Base-by-base conservation (phyloP, 257 asterid genomes). In the Buddleja alternifolia region DNA sequence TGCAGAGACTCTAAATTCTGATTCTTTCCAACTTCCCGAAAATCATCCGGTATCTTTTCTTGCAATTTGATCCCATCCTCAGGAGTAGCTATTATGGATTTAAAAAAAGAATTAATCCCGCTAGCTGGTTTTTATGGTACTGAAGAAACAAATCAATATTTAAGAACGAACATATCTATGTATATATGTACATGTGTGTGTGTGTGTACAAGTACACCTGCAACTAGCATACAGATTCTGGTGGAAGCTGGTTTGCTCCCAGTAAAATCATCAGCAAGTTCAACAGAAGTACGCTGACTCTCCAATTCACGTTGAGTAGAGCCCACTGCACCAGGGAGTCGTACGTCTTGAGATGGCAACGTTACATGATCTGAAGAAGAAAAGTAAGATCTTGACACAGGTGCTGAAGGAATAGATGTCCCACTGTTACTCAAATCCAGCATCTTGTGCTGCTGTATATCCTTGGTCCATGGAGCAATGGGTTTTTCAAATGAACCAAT, bases 1-100 rank as follows among this genome's bases (percentile, higher is more conserved):
- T 66, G 84, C 3, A 63, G 66, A 74, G 76, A 69, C 67, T 75
- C 86, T 44, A 48, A 29, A 23, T 23, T 79, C 39, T 73, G 77
- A 68, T 80, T 81, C 77, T 81, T 81, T 75, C 69, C 85, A 48
- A 47, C 56, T 40, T 46, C 80, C 50, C 70, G 79, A 66, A 68
- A 45, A 41, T 75, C 76, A 79, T 71, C 69, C 24, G 82, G 71
- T 73, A 75, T 66, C 80, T 79, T 81, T 60, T 69, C 84, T 34
- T 72, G 85, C 63, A 66, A 7, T 21, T 63, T 71, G 51, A 71
- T 64, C 72, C 81, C 81, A 70, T 47, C 68, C 51, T 77, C 72
- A 50, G 81, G 37, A 68, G 56, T 45, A 57, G 59, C 83, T 70
- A 47, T 17, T 50, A 21, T 40, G 71, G 54, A 24, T 47, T 37